Percentiles rank a stretch among this genome's conserved stretches.
Evolutionary conservation across 2,329 filamentous ascomycete species (phyloP).

Genomic region (Scytalidium lignicola): DNA sequence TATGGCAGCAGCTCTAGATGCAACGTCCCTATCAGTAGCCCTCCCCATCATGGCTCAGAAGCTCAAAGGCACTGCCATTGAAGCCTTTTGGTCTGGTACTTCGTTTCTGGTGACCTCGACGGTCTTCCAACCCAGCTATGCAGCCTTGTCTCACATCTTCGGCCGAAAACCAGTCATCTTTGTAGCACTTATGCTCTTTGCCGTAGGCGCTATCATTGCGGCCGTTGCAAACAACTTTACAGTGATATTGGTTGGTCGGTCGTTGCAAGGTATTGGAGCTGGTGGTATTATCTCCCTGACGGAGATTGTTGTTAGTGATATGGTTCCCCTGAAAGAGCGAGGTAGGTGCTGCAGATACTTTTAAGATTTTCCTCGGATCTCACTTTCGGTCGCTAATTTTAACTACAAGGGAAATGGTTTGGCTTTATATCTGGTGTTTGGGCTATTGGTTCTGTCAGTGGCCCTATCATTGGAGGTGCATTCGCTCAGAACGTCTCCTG

Average conservation of each 20-base stretch:
- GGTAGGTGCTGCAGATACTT: slow-evolving; percentile 25
- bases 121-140: slow-evolving; percentile 48
- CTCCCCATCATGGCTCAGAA: slow-evolving; percentile 48
- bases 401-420: slow-evolving; percentile 24
- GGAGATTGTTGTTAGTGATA: slow-evolving; percentile 41
- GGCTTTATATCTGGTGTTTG: slow-evolving; percentile 37
- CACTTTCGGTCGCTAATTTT: not conserved
- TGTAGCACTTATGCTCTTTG: slow-evolving; percentile 29
- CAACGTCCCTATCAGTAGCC: slow-evolving; percentile 60
- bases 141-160: slow-evolving; percentile 35
- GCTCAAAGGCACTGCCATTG: slow-evolving; percentile 47
- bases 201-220: slow-evolving; percentile 33
- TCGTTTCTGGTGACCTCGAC: slow-evolving; percentile 64
- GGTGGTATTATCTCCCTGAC: slow-evolving; percentile 44
- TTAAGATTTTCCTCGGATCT: not conserved
- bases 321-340: slow-evolving; percentile 38
- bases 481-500: slow-evolving; percentile 47
- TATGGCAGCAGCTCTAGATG: slow-evolving; percentile 60
- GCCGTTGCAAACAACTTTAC: slow-evolving; percentile 33
- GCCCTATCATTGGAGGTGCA: slow-evolving; percentile 47
- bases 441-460: slow-evolving; percentile 50
- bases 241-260: slow-evolving; percentile 31
- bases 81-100: slow-evolving; percentile 69
- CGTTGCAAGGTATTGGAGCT: slow-evolving; percentile 45
- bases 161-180: slow-evolving; percentile 31